Conservation (phyloP, 2,329 filamentous ascomycete species). For the Stromatinia cepivora region DNA sequence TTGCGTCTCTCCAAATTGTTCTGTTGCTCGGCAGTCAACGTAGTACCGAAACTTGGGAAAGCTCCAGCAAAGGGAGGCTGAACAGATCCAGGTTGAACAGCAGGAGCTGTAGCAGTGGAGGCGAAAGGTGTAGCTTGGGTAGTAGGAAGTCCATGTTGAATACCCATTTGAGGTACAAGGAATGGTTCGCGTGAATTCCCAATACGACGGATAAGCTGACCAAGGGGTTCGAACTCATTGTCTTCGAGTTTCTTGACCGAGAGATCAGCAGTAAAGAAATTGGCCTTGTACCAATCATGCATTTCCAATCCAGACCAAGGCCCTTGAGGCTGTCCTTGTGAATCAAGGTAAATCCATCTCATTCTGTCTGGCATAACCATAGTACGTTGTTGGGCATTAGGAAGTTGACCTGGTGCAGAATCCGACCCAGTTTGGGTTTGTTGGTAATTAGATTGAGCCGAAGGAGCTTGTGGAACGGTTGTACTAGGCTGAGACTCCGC, state of each 20-base stretch:
- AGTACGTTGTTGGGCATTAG: slow-evolving; percentile 69
- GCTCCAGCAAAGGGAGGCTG: slow-evolving; percentile 89
- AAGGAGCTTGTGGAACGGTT: slow-evolving; percentile 33
- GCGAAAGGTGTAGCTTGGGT: slow-evolving; percentile 44
- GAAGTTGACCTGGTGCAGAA: slow-evolving; percentile 66
- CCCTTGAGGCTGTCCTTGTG: slow-evolving; percentile 86
- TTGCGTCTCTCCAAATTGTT: slow-evolving; percentile 95
- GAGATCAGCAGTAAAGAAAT: slow-evolving; percentile 93
- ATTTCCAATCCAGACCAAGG: slow-evolving; percentile 97
- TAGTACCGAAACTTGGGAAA: slow-evolving; percentile 95
- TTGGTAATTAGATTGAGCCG: slow-evolving; percentile 38
- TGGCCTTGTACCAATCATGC: slow-evolving; percentile 99
- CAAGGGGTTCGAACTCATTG: slow-evolving; percentile 88
- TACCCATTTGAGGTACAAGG: slow-evolving; percentile 93
- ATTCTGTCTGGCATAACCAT: slow-evolving; percentile 99
- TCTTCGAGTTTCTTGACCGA: slow-evolving; percentile 96
- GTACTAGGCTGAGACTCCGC: slow-evolving; percentile 35
- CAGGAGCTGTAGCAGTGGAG: slow-evolving; percentile 43
- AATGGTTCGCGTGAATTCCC: slow-evolving; percentile 98
- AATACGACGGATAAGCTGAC: slow-evolving; percentile 91
- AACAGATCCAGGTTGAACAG: slow-evolving; percentile 60
- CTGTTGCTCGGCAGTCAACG: slow-evolving; percentile 94
- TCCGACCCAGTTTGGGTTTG: slow-evolving; percentile 43
- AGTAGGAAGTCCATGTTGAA: slow-evolving; percentile 78
- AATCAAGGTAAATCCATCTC: slow-evolving; percentile 97